Evolutionary conservation across 176 grass and related monocot genomes (phyloP), one percentile per base, ranked within the genome.

Genomic region (Puya raimondii): DNA sequence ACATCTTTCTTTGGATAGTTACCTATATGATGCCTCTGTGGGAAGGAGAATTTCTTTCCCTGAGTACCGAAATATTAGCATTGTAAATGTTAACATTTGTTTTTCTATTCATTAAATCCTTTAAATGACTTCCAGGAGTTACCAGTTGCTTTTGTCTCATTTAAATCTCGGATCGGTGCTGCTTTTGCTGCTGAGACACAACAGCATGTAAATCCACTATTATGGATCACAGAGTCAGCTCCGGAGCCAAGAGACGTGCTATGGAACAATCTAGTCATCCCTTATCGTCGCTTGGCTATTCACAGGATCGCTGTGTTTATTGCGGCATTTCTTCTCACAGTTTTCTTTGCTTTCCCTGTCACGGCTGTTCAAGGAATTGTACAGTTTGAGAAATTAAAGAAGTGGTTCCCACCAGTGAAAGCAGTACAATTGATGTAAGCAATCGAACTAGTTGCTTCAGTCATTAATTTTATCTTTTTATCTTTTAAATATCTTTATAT

Each of bases 351-450:
- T 8, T 82, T 96, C 58, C 88, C 91, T 51, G 82, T 96, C 59
- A 91, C 87, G 57, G 80, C 91, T 3, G 91, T 91, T 76, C 88
- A 96, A 84, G 88, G 88, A 74, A 96, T 96, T 76, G 80, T 87
- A 10, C 91, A 96, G 17, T 88, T 96, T 68, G 88, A 91, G 68
- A 96, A 91, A 49, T 76, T 96, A 66, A 79, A 91, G 73, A 85
- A 53, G 48, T 91, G 91, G 87, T 96, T 96, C 69, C 91, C 91
- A 47, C 88, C 68, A 17, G 84, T 88, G 16, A 91, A 58, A 77
- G 91, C 91, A 72, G 82, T 91, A 68, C 85, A 88, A 53, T 73
- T 96, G 71, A 96, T 96, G 91, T 96, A 74, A 88, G 78, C 72
- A 63, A 14, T 10, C 48, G 3, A 6, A 25, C 50, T 12, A n/a